Percentiles rank a stretch among this genome's conserved stretches.
Evolutionary conservation across 768 basidiomycete species (phyloP).

Genomic region (Tricholomella constricta): DNA sequence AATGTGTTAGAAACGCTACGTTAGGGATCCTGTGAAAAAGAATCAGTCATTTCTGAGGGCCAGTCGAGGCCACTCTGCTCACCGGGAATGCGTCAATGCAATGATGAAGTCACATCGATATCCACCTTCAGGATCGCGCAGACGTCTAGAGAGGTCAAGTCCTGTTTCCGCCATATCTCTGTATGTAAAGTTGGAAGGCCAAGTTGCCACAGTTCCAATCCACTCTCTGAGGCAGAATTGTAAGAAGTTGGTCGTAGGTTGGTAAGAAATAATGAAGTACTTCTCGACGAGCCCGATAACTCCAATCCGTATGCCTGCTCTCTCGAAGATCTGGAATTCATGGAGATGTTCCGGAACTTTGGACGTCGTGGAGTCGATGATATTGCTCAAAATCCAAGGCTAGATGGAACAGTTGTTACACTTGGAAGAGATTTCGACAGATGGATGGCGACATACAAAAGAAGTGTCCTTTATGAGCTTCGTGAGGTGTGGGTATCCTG

Average conservation of each 20-base stretch:
- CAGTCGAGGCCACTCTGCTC: slow-evolving; percentile 14
- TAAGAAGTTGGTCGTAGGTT: neutral
- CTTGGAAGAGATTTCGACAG: neutral
- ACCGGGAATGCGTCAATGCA: slow-evolving; percentile 85
- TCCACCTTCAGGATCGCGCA: slow-evolving; percentile 71
- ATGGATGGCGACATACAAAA: slow-evolving; percentile 55
- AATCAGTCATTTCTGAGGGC: neutral
- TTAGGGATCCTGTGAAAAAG: slow-evolving; percentile 45
- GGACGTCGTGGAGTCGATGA: slow-evolving; percentile 68
- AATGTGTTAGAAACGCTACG: slow-evolving; percentile 28
- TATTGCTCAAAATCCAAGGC: slow-evolving; percentile 93
- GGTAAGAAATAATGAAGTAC: slow-evolving; percentile 39
- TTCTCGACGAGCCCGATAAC: slow-evolving; percentile 87
- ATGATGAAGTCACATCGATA: slow-evolving; percentile 80
- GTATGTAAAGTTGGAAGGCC: slow-evolving; percentile 81
- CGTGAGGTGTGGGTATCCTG: slow-evolving; percentile 65
- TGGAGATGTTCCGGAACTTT: slow-evolving; percentile 60
- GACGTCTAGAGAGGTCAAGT: slow-evolving; percentile 65
- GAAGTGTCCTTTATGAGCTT: slow-evolving; percentile 70
- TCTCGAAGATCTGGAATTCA: slow-evolving; percentile 68
- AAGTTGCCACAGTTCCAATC: slow-evolving; percentile 85
- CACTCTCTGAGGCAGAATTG: slow-evolving; percentile 60
- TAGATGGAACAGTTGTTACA: slow-evolving; percentile 26
- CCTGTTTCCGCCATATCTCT: slow-evolving; percentile 75
- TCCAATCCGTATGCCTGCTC: slow-evolving; percentile 71